phyloP scores from a whole-genome alignment of 1,139 yeast species.

The Tardiomyces digboiensis region DNA sequence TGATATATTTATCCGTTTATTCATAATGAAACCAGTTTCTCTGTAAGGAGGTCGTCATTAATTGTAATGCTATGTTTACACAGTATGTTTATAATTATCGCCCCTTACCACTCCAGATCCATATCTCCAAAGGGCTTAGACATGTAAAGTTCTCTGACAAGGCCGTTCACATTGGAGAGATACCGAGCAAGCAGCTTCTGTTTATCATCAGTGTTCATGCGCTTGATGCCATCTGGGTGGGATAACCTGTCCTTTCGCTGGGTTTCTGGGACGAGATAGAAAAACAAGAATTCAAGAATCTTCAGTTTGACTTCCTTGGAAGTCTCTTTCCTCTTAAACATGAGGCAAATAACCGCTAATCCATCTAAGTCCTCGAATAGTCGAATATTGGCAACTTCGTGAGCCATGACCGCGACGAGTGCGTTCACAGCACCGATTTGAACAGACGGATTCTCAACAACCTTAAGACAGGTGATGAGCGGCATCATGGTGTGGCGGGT shows the following conservation, averaged over 20 bases:
- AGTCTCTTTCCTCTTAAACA: constrained; percentile 30
- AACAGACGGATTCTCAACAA: constrained; percentile 15
- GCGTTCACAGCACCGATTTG: constrained; percentile 45
- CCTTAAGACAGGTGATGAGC: constrained; percentile 5
- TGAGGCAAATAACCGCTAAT: constrained; percentile 40
- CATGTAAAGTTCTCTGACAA: constrained; percentile 35
- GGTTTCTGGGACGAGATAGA: constrained; percentile 63
- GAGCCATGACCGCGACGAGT: constrained; percentile 50
- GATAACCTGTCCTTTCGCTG: constrained; percentile 11
- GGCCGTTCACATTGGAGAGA: constrained; percentile 36
- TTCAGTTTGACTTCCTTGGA: constrained; percentile 38
- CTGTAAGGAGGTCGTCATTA: not conserved
- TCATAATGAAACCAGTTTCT: too few relatives aligned
- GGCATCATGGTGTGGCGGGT: constrained; percentile 24
- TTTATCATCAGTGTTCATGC: constrained; percentile 43
- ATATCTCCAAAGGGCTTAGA: constrained; percentile 41
- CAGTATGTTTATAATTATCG: not conserved
- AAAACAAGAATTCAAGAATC: constrained; percentile 60
- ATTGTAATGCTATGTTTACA: not conserved
- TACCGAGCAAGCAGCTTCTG: constrained; percentile 41
- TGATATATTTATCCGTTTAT: too few relatives aligned
- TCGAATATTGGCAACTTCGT: constrained; percentile 47
- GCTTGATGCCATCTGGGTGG: constrained; percentile 10
- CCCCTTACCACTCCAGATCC: constrained; percentile 35
- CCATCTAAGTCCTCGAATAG: constrained; percentile 54